Evolutionary conservation across 1,139 yeast genomes (phyloP).

Genomic region (Geotrichum citri-aurantii): DNA sequence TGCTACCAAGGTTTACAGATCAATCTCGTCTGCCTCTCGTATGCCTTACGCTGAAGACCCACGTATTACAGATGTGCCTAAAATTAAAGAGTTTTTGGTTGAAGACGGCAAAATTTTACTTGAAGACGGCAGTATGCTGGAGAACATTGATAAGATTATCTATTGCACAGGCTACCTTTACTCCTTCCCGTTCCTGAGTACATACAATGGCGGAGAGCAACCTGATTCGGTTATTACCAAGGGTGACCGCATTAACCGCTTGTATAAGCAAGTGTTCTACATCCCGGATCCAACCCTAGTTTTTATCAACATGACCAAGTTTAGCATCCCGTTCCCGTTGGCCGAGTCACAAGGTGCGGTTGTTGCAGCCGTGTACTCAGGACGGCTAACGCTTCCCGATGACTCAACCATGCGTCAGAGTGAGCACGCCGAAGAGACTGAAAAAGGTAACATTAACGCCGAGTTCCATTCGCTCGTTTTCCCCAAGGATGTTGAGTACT

Average conservation of each 20-base stretch:
- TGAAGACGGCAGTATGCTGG: constrained; percentile 22
- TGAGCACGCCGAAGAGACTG: constrained; percentile 38
- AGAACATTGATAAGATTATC: constrained; percentile 45
- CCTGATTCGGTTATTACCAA: constrained; percentile 38
- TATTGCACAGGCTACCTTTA: constrained; percentile 63
- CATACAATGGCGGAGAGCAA: constrained; percentile 12
- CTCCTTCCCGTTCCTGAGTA: constrained; percentile 43
- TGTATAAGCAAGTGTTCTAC: constrained; percentile 51
- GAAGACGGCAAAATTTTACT: background rate
- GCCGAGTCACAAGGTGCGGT: constrained; percentile 57
- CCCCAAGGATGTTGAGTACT: constrained; percentile 48
- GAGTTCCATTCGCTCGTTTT: constrained; percentile 43
- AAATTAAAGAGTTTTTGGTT: constrained; percentile 33
- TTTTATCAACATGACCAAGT: constrained; percentile 47
- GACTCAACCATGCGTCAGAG: constrained; percentile 39
- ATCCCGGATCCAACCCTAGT: constrained; percentile 53
- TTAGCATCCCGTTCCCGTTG: constrained; percentile 53
- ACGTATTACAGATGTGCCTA: constrained; percentile 40
- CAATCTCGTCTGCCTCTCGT: constrained; percentile 33
- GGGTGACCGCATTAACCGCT: constrained; percentile 44
- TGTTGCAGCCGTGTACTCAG: constrained; percentile 51
- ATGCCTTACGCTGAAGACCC: constrained; percentile 31
- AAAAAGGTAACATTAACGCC: constrained; percentile 38
- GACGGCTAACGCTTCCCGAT: constrained; percentile 43
- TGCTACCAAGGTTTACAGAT: constrained; percentile 43